Conservation (phyloP, 768 basidiomycete genomes). For the Podaxis carcinomalis region DNA sequence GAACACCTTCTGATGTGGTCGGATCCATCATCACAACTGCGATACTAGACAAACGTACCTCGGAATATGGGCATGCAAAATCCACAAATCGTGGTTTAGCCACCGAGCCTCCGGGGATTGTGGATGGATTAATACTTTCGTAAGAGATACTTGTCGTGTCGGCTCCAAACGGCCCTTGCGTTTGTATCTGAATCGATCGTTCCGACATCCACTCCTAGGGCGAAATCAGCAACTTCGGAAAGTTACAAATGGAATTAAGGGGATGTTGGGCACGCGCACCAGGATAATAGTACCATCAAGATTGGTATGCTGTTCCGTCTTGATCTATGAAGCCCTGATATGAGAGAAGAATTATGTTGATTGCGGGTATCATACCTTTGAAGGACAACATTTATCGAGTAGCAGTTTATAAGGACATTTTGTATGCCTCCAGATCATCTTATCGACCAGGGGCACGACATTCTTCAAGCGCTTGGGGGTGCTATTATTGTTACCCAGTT, state of each 20-base stretch:
- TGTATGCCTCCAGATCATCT: constrained; percentile 61
- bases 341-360: neutral
- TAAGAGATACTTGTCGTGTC: constrained; percentile 44
- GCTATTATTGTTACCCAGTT: constrained; percentile 40
- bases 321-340: neutral
- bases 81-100: constrained; percentile 78
- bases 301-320: constrained; percentile 20
- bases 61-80: constrained; percentile 60
- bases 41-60: constrained; percentile 38
- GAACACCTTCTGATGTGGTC: constrained; percentile 48
- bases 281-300: constrained; percentile 65
- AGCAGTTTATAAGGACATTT: constrained; percentile 66
- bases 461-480: constrained; percentile 73
- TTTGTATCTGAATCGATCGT: constrained; percentile 46
- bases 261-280: constrained; percentile 30
- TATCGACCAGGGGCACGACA: constrained; percentile 49
- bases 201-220: constrained; percentile 75
- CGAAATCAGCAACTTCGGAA: constrained; percentile 1
- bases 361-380: constrained; percentile 48
- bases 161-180: constrained; percentile 40
- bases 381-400: constrained; percentile 64
- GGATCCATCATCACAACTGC: neutral
- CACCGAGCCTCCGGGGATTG: constrained; percentile 43
- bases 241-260: neutral
- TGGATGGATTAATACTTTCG: constrained; percentile 45